Percentiles rank a stretch among this genome's conserved stretches.
Conservation (phyloP, 352 stramenopile species). For the Phytophthora litchii region DNA sequence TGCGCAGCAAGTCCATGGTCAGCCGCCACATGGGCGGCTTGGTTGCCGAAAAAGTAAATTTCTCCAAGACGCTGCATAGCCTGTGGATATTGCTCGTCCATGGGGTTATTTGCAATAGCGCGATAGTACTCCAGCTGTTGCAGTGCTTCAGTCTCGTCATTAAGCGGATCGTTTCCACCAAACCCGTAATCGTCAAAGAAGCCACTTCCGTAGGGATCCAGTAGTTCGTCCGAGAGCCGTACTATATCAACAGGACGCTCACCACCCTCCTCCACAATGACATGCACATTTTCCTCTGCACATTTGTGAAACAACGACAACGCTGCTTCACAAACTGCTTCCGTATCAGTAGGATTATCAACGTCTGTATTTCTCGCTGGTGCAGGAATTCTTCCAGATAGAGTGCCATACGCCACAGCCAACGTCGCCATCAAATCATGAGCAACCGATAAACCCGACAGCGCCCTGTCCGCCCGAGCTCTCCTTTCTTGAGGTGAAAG, state of each 20-base stretch:
- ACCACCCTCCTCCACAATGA: slow-evolving; percentile 54
- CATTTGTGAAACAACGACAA: slow-evolving; percentile 56
- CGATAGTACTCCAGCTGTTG: slow-evolving; percentile 74
- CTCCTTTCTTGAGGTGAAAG: slow-evolving; percentile 35
- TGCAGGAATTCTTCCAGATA: slow-evolving; percentile 41
- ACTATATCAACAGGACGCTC: slow-evolving; percentile 46
- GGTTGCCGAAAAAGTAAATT: slow-evolving; percentile 77
- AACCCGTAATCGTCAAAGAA: slow-evolving; percentile 36
- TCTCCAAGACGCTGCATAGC: slow-evolving; percentile 72
- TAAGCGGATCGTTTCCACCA: slow-evolving; percentile 13
- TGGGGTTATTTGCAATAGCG: slow-evolving; percentile 57
- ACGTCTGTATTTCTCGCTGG: slow-evolving; percentile 4
- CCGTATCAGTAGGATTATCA: neutral
- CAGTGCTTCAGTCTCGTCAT: slow-evolving; percentile 47
- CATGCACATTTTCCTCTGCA: slow-evolving; percentile 61
- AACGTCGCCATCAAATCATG: slow-evolving; percentile 65
- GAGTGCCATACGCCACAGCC: slow-evolving; percentile 57
- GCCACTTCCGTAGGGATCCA: slow-evolving; percentile 17
- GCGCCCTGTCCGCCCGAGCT: slow-evolving; percentile 35
- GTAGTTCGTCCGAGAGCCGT: slow-evolving; percentile 58
- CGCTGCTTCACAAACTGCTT: slow-evolving; percentile 43
- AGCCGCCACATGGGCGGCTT: slow-evolving; percentile 52
- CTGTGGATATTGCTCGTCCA: slow-evolving; percentile 61
- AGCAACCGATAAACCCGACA: slow-evolving; percentile 36
- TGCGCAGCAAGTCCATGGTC: slow-evolving; percentile 54